Base-by-base conservation (phyloP, 306 rosid species). In the Hippophae tibetana region DNA sequence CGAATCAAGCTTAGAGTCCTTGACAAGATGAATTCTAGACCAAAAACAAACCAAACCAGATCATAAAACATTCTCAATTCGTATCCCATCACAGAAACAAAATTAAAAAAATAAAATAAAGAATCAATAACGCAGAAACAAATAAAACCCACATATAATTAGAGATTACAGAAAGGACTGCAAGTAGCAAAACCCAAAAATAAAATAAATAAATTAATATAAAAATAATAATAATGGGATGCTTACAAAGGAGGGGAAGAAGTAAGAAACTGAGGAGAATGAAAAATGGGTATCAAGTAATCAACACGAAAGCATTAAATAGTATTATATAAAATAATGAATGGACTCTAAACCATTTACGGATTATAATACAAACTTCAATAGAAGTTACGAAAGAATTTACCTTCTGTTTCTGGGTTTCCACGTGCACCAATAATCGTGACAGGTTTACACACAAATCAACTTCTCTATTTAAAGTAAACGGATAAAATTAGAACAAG, bases 401-500 rank as follows among this genome's bases (percentile, higher is more conserved):
- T 61, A 71, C 81, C 81, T 71, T 47, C 57, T 67, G 64, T 79
- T 71, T 47, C 57, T 67, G 64, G 69, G 78, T 53, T 66, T 69
- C 73, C 90, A 84, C 81, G 81, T 74, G 87, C 78, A 64, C 81
- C 79, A 76, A 69, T 72, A 81, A 81, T 74, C 44, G 77, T 50
- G 81, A 78, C 76, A 18, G 23, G 1, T 57, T 66, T 69, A 63
- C 77, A 65, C 12, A 38, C 56, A 57, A 12, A 61, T 57, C 76
- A 61, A 69, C 54, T 66, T 46, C 68, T 54, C 65, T 57, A 51
- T 55, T 58, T 54, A 48, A 27, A 64, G 52, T 64, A 66, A 66
- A 66, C 57, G 65, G 72, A 72, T 50, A 58, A 60, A 56, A 3
- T 7, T 8, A 38, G 12, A 23, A 18, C 23, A 18, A 18, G 23